Evolutionary conservation across 2,329 filamentous ascomycete genomes (phyloP).

Genomic region (Lachnellula occidentalis): DNA sequence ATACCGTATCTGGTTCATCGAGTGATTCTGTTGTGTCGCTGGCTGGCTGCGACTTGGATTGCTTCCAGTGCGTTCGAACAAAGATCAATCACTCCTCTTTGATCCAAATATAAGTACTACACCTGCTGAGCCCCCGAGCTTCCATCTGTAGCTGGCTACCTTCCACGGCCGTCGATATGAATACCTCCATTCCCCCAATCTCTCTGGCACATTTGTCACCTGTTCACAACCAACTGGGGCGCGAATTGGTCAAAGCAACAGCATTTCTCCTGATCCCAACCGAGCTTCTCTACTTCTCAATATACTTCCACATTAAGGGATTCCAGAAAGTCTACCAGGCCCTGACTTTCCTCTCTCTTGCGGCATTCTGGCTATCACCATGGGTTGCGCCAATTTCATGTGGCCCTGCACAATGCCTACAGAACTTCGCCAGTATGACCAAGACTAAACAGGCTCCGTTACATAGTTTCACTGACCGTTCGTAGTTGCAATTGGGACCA

Average conservation of each 20-base stretch:
- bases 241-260: slow-evolving; percentile 24
- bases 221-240: slow-evolving; percentile 19
- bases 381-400: slow-evolving; percentile 30
- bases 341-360: slow-evolving; percentile 22
- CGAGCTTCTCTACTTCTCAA: slow-evolving; percentile 30
- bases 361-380: slow-evolving; percentile 25
- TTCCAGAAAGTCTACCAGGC: slow-evolving; percentile 19
- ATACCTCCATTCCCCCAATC: slow-evolving; percentile 18
- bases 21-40: neutral
- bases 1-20: neutral
- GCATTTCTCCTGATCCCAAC: slow-evolving; percentile 26
- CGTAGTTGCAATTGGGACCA: slow-evolving; percentile 33
- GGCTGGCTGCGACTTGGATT: neutral
- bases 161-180: slow-evolving; percentile 19
- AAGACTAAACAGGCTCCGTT: neutral
- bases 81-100: neutral
- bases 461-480: slow-evolving; percentile 10
- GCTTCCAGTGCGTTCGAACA: neutral
- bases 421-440: slow-evolving; percentile 32
- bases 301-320: slow-evolving; percentile 28
- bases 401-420: slow-evolving; percentile 28
- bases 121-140: neutral
- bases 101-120: neutral
- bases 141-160: neutral
- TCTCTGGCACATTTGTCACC: slow-evolving; percentile 17